A percentile compares a stretch with the other conserved stretches of the same genome.
phyloP scores from a whole-genome alignment of 75 land plant species.

The Sequoiadendron giganteum region DNA sequence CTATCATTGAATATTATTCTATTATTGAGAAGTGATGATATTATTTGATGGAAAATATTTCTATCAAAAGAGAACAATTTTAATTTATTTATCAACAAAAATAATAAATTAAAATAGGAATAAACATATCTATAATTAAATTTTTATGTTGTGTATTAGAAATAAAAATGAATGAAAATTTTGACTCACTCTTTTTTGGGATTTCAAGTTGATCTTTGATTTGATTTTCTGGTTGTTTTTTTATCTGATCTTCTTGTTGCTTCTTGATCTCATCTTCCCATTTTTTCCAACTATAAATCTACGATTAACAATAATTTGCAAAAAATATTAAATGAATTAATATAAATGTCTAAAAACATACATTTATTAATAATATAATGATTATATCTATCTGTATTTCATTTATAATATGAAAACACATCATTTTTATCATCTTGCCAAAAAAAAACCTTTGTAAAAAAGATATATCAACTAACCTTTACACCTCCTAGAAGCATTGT shows the following conservation, averaged over 20 bases:
- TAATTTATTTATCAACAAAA: neutral
- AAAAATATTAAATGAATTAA: neutral
- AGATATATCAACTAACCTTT: slow-evolving; percentile 34
- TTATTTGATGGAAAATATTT: neutral
- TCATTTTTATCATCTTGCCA: neutral
- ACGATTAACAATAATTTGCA: neutral
- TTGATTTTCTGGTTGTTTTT: no score
- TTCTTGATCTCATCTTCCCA: neutral
- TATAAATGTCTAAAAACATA: neutral
- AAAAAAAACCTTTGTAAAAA: neutral
- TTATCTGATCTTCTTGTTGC: no score
- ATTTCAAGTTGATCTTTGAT: neutral
- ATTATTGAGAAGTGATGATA: neutral
- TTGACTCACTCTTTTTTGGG: neutral
- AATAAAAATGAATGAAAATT: neutral
- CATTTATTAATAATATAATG: neutral
- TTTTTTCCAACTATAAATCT: neutral
- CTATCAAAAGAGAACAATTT: neutral
- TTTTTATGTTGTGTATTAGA: no score
- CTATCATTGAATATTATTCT: neutral
- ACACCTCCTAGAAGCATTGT: slow-evolving; percentile 58
- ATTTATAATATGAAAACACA: neutral
- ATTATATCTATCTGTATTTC: neutral
- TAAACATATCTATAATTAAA: no score
- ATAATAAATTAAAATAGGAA: neutral